Base-by-base conservation (phyloP, 2,329 filamentous ascomycete species). In the Sarocladium brachiariae region DNA sequence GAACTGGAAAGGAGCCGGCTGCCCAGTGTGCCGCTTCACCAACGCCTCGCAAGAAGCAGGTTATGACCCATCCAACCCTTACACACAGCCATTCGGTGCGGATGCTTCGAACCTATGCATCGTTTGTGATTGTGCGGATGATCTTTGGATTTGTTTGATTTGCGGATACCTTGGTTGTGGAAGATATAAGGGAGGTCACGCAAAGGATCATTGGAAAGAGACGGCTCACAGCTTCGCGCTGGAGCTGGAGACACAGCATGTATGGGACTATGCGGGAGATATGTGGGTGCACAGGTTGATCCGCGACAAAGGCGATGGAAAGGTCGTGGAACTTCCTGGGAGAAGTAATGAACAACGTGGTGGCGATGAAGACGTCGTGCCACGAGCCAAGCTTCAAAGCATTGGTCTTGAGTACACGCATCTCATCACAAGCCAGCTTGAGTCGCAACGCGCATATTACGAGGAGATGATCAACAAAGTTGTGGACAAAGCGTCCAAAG, bases 191-290 rank as follows among this genome's bases (percentile, higher is more conserved):
- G 83, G 86, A 24, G 93, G 90, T 0, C 91, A 97, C 61, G 91
- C 92, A 30, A 96, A 95, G 65, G 86, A 88, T 11, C 91, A 96
- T 67, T 96, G 89, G 81, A 90, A 95, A 67, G 80, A 88, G 51
- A 95, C 89, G 2, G 82, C 83, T 3, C 93, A 99, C 66, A 87
- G 87, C 55, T 99, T 96, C 63, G 87, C 90, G 23, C 87, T 99
- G 65, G 93, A 99, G 64, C 81, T 97, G 33, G 83, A 86, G 54
- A 95, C 90, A 1, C 92, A 99, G 65, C 86, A 96, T 59, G 91
- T 99, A 1, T 99, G 93, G 93, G 93, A 99, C 67, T 99, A 99
- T 57, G 89, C 88, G 0, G 90, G 89, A 4, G 93, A 99, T 63
- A 87, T 86, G 62, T 99, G 96, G 76, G 93, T 97, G 46, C 93